A percentile compares a stretch with the other conserved stretches of the same genome.
phyloP scores from a whole-genome alignment of 2,329 filamentous ascomycete species.

The Diaporthe nobilis region DNA sequence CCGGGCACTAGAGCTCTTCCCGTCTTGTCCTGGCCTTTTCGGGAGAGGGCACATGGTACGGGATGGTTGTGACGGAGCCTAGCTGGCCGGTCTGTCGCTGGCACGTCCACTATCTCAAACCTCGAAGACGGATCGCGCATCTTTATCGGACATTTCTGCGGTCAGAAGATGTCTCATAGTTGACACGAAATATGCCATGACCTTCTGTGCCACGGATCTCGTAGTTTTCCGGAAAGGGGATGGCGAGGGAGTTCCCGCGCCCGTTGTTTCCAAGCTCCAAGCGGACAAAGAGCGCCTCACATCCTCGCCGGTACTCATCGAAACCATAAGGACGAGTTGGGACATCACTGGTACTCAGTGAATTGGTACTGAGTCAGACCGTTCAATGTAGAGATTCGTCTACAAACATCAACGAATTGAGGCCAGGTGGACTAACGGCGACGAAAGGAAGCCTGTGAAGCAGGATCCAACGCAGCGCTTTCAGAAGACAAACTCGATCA shows the following conservation, averaged over 20 bases:
- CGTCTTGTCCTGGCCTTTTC: not conserved
- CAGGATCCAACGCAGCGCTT: not conserved
- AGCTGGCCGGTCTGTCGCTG: not conserved
- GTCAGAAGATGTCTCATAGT: not conserved
- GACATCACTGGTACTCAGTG: too few relatives aligned
- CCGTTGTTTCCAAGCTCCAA: conserved; percentile 3
- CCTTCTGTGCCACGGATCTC: not conserved
- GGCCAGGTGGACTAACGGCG: not conserved
- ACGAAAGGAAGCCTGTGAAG: not conserved
- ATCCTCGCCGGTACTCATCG: too few relatives aligned
- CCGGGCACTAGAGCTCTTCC: conserved; percentile 25
- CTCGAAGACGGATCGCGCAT: not conserved
- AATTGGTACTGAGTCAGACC: not conserved
- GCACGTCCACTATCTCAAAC: too few relatives aligned
- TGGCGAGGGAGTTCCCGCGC: conserved; percentile 23
- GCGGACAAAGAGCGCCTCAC: not conserved
- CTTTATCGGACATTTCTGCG: not conserved
- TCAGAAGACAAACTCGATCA: not conserved
- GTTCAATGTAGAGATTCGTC: not conserved
- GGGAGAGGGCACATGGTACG: not conserved
- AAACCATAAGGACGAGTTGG: not conserved
- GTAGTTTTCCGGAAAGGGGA: conserved; percentile 5
- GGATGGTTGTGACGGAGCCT: not conserved
- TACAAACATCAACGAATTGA: not conserved
- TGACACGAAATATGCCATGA: too few relatives aligned